Evolutionary conservation across 2,329 filamentous ascomycete genomes (phyloP), one percentile per base, ranked within the genome.

Genomic region (Claviceps sp.): DNA sequence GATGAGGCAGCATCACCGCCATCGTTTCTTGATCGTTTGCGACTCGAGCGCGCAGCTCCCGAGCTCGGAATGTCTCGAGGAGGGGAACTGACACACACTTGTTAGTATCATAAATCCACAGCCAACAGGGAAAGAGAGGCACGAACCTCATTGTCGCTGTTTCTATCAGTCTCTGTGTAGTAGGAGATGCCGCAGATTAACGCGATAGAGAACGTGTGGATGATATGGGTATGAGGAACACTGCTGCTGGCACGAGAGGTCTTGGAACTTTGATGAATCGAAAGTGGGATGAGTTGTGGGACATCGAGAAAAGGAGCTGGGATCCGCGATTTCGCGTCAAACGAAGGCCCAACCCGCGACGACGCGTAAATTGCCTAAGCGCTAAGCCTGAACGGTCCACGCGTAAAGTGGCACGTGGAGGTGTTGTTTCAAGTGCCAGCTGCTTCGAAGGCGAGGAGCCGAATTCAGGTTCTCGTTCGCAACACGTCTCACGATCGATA

Each of bases 11-110:
- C 71, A 67, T 80, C 75, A 54, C 73, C 75, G 47, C 69, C 75
- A 50, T 68, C 70, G 16, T 70, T 70, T 53, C 78, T 76, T 38
- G 76, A 72, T 48, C 78, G 76, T 63, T 82, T 81, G 59, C 78
- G 75, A 62, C 66, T 75, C 46, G 70, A 66, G 51, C 73, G 70
- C 47, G 72, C 74, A 26, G 77, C 66, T 50, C 88, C 89, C 58
- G 89, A 90, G 55, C 84, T 82, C 75, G 87, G 85, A 70, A 83
- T 89, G 60, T 82, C 77, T 68, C 85, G 83, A 55, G 94, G 77
- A 65, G 90, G 89, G 67, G 89, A 94, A 74, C 87, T 94, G 64
- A 24, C 36, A 4, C 13, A 22, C 57, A 61, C 42, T 59, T 22
- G 43, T 46, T n/a, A 51, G 13, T 26, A 14, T 49, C n/a, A n/a